A percentile compares a stretch with the other conserved stretches of the same genome.
Evolutionary conservation across 805 yeast genomes (phyloP).

Genomic region (Cyberlindnera misumaiensis): DNA sequence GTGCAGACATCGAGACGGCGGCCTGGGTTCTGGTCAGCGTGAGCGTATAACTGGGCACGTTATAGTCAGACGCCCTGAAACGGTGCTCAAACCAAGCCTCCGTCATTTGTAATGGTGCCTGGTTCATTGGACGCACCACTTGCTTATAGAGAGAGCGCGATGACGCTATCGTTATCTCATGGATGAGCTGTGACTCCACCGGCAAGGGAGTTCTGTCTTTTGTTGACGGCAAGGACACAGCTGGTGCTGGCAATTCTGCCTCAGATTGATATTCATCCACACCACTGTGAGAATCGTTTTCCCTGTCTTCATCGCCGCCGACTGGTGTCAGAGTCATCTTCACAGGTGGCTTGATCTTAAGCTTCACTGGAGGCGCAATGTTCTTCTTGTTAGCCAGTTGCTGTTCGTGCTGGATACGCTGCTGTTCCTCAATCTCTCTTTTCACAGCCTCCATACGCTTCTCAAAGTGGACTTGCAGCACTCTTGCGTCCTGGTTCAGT

Average conservation of each 20-base stretch:
- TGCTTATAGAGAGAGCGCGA: conserved; percentile 25
- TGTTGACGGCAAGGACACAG: conserved; percentile 10
- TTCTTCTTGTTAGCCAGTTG: conserved; percentile 4
- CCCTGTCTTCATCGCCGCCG: conserved; percentile 2
- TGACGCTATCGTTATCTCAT: conserved; percentile 25
- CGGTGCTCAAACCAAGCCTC: conserved; percentile 31
- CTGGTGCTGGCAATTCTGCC: neutral
- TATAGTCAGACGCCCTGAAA: conserved; percentile 30
- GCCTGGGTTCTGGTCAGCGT: conserved; percentile 42
- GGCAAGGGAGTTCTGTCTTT: conserved; percentile 2
- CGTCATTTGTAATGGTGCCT: conserved; percentile 15
- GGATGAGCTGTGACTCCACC: conserved; percentile 22
- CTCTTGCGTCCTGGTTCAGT: conserved; percentile 64
- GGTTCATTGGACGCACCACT: conserved; percentile 16
- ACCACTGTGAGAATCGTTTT: conserved; percentile 4
- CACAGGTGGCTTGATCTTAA: conserved; percentile 13
- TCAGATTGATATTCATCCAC: conserved; percentile 1
- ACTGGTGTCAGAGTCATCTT: conserved; percentile 1
- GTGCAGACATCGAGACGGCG: conserved; percentile 37
- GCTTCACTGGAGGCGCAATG: conserved; percentile 6
- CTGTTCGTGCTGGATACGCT: conserved; percentile 7
- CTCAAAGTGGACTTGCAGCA: conserved; percentile 47
- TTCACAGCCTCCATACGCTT: conserved; percentile 28
- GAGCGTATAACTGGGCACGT: conserved; percentile 34
- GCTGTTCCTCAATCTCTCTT: conserved; percentile 9